phyloP scores from a whole-genome alignment of 495 filamentous ascomycete species.

The Hamigera avellanea region DNA sequence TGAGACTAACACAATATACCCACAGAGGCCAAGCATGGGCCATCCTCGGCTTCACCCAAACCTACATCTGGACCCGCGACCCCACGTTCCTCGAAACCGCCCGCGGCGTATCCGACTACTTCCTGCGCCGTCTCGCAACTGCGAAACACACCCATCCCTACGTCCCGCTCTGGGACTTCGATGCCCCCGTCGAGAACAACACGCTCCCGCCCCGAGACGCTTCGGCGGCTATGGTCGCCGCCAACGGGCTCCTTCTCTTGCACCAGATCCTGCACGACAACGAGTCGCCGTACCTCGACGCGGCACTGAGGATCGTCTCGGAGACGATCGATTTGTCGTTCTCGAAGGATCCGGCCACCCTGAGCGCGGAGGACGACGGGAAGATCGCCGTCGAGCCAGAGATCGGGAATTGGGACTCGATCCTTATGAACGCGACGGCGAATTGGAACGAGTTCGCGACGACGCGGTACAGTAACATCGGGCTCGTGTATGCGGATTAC shows the following conservation, averaged over 20 bases:
- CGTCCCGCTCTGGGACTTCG: conserved; percentile 26
- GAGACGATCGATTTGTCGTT: too few relatives aligned
- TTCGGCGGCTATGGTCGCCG: conserved; percentile 26
- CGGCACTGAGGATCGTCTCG: too few relatives aligned
- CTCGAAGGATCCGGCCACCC: too few relatives aligned
- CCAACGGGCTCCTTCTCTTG: conserved; percentile 28
- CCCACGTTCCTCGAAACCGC: conserved; percentile 23
- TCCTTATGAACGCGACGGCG: conserved; percentile 25
- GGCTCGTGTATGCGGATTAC: conserved; percentile 37
- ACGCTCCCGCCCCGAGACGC: conserved; percentile 16
- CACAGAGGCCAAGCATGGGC: conserved; percentile 34
- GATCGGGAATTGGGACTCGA: conserved; percentile 7
- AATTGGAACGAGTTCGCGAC: conserved; percentile 20
- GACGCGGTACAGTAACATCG: conserved; percentile 21
- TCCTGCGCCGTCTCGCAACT: conserved; percentile 17
- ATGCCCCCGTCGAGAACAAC: conserved; percentile 19
- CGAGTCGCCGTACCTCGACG: too few relatives aligned
- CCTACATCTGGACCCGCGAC: conserved; percentile 31
- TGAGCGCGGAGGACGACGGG: too few relatives aligned
- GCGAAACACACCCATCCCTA: conserved; percentile 5
- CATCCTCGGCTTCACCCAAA: conserved; percentile 33
- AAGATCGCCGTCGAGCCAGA: too few relatives aligned
- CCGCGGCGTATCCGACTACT: conserved; percentile 20
- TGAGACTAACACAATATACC: too few relatives aligned
- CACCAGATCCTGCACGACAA: conserved; percentile 11